These are phyloP conservation scores for Trifolium fragiferum DNA, from an alignment of 306 rosid genomes.

Conservation along the genomic window DNA sequence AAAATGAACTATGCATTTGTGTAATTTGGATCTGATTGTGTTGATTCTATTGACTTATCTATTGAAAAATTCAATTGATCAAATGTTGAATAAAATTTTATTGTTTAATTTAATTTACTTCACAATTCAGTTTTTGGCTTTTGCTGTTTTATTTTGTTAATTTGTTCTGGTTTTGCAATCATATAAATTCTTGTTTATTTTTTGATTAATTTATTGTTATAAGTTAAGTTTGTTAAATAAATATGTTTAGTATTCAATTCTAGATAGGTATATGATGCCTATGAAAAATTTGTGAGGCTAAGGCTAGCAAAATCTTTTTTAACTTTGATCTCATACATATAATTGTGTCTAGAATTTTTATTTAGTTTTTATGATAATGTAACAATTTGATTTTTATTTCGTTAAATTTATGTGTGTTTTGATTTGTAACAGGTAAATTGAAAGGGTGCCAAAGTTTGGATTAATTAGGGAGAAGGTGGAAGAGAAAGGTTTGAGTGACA, in stretches of 20 bases:
- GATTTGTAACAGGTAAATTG: background rate
- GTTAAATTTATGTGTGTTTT: background rate
- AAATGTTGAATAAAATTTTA: too few relatives aligned
- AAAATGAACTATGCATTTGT: background rate
- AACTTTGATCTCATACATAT: too few relatives aligned
- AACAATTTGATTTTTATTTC: constrained; percentile 14
- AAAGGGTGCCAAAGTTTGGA: constrained; percentile 16
- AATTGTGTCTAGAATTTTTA: too few relatives aligned
- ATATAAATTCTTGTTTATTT: too few relatives aligned
- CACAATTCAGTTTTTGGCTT: background rate
- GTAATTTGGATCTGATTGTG: background rate
- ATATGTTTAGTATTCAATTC: background rate
- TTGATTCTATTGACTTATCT: background rate
- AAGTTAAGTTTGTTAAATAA: background rate
- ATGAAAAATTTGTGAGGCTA: background rate
- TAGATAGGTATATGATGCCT: background rate
- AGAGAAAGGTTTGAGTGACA: constrained; percentile 46
- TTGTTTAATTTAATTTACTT: background rate
- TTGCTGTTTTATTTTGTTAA: background rate
- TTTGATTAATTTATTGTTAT: background rate
- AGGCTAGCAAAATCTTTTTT: too few relatives aligned
- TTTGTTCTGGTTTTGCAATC: background rate
- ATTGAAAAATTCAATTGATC: background rate
- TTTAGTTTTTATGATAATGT: too few relatives aligned
- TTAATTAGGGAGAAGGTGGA: constrained; percentile 41